Percentiles rank a stretch among this genome's conserved stretches.
Conservation (phyloP, 2,329 filamentous ascomycete genomes). For the Cladosporium sp. region DNA sequence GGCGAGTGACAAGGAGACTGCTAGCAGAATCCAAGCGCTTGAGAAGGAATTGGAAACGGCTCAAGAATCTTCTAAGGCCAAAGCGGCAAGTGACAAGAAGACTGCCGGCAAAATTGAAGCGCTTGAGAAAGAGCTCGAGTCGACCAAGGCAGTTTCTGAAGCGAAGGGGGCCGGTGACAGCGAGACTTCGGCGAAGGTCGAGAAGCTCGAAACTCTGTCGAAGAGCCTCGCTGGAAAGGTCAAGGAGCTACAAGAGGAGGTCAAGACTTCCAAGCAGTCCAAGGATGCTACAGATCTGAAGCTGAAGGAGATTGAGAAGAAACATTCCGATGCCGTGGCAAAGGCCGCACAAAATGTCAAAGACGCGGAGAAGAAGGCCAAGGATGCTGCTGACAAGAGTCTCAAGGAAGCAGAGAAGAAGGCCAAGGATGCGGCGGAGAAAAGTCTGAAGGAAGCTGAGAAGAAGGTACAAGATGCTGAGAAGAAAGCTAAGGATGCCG, state of each 20-base stretch:
- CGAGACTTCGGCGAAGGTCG: conserved; percentile 6
- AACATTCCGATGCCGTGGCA: conserved; percentile 1
- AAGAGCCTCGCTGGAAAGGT: conserved; percentile 27
- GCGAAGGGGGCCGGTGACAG: conserved; percentile 17
- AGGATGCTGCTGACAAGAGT: conserved; percentile 17
- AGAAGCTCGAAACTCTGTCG: conserved; percentile 6
- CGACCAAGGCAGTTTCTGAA: conserved; percentile 23
- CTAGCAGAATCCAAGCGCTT: conserved; percentile 17
- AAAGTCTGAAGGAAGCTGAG: conserved; percentile 9
- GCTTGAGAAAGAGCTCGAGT: conserved; percentile 33
- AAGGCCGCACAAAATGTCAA: conserved; percentile 50
- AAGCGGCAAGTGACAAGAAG: background rate
- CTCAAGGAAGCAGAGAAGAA: conserved; percentile 32
- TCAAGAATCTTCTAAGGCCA: background rate
- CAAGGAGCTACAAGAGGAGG: conserved; percentile 31
- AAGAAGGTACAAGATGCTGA: background rate
- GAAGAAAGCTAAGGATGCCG: conserved; percentile 5
- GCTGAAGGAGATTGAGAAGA: conserved; percentile 21
- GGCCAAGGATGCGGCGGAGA: conserved; percentile 20
- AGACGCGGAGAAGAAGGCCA: conserved; percentile 46
- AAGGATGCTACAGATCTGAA: conserved; percentile 13
- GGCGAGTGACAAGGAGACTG: background rate
- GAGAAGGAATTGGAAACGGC: conserved; percentile 32
- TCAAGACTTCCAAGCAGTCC: conserved; percentile 18
- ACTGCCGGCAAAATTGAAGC: background rate